These are phyloP conservation scores for Candida saitoana DNA, from an alignment of 805 yeast species.

Conservation along the genomic window DNA sequence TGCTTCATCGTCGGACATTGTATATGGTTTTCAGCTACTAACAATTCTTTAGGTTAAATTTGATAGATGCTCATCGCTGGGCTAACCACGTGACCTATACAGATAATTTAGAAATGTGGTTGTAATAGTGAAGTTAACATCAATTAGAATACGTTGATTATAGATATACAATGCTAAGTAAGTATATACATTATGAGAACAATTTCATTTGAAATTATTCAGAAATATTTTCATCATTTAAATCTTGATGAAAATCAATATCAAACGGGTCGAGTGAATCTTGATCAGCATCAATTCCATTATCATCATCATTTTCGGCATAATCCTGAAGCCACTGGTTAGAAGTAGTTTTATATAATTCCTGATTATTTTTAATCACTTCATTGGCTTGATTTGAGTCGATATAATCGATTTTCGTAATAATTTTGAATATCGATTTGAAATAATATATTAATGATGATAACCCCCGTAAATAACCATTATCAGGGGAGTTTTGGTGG, in stretches of 20 bases:
- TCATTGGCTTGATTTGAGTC: not conserved
- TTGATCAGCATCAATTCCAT: slow-evolving; percentile 7
- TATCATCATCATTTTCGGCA: slow-evolving; percentile 14
- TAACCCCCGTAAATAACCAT: slow-evolving; percentile 83
- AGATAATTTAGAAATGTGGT: no score
- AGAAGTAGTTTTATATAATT: slow-evolving; percentile 7
- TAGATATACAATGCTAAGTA: not conserved
- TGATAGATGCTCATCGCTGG: not conserved
- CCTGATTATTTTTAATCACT: not conserved
- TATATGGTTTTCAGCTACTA: not conserved
- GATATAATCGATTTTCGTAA: slow-evolving; percentile 12
- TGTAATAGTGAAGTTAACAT: no score
- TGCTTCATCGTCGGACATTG: slow-evolving; percentile 44
- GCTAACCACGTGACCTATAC: not conserved
- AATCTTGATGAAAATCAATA: slow-evolving; percentile 16
- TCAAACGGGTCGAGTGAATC: slow-evolving; percentile 19
- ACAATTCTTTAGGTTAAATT: no score
- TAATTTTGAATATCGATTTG: slow-evolving; percentile 48
- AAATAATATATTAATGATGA: slow-evolving; percentile 68
- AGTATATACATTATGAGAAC: not conserved
- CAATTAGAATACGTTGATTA: not conserved
- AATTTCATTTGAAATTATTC: slow-evolving; percentile 10
- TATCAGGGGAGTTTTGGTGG: slow-evolving; percentile 60
- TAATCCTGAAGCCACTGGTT: slow-evolving; percentile 19
- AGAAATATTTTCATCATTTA: slow-evolving; percentile 21